Evolutionary conservation across 805 yeast genomes (phyloP).

Genomic region (Jamesozyma piceae): DNA sequence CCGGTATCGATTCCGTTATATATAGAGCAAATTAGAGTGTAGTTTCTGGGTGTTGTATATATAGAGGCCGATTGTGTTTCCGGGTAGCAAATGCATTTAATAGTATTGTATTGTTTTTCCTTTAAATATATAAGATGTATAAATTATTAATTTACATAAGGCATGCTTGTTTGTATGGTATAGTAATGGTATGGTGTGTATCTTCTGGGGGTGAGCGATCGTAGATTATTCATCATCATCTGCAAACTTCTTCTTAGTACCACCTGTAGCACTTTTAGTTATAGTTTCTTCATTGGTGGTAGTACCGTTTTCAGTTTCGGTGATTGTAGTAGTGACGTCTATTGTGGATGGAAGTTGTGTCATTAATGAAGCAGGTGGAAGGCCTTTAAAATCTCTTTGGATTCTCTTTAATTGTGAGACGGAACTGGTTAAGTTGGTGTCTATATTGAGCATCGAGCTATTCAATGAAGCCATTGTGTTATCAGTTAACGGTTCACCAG

Average conservation of each 20-base stretch:
- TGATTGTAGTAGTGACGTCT: conserved; percentile 1
- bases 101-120: too few species aligned
- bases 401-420: conserved; percentile 58
- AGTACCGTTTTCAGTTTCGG: background rate
- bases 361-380: conserved; percentile 45
- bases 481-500: background rate
- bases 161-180: too few species aligned
- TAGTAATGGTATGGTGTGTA: too few species aligned
- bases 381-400: conserved; percentile 70
- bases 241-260: conserved; percentile 22
- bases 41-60: too few species aligned
- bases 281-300: conserved; percentile 7
- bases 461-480: conserved; percentile 3
- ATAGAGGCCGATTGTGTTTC: too few species aligned
- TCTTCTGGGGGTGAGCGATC: too few species aligned
- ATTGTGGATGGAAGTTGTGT: background rate
- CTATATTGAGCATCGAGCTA: conserved; percentile 13
- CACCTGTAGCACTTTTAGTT: conserved; percentile 22
- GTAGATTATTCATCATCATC: conserved; percentile 10
- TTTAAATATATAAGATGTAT: too few species aligned
- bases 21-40: too few species aligned
- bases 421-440: conserved; percentile 26
- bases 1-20: too few species aligned
- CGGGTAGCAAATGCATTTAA: too few species aligned
- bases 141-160: too few species aligned